These are phyloP conservation scores for Xerocomellus chrysenteron DNA, from an alignment of 768 basidiomycete genomes.

Conservation along the genomic window DNA sequence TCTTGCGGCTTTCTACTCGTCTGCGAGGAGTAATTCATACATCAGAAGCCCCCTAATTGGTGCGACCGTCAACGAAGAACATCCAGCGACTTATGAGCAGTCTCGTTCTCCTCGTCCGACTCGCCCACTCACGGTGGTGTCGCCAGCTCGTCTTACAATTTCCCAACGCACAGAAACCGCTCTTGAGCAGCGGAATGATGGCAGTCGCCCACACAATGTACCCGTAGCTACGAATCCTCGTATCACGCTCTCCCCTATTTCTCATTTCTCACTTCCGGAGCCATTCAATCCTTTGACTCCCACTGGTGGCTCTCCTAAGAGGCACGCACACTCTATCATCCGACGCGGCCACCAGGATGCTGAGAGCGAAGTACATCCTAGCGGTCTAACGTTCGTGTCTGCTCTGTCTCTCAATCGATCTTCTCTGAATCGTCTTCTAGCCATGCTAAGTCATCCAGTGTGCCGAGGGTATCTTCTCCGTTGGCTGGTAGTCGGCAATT, in stretches of 20 bases:
- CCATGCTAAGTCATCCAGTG: not conserved
- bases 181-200: not conserved
- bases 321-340: not conserved
- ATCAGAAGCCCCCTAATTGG: not conserved
- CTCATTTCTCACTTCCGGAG: constrained; percentile 11
- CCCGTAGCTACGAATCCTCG: not conserved
- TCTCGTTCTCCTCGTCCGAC: not conserved
- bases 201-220: not conserved
- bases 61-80: not conserved
- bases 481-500: constrained; percentile 6
- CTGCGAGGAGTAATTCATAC: not conserved
- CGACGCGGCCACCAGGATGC: not conserved
- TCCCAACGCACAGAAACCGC: constrained; percentile 2
- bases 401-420: not conserved
- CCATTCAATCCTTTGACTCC: constrained; percentile 1
- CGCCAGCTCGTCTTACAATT: not conserved
- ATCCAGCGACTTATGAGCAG: not conserved
- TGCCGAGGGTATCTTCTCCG: constrained; percentile 12
- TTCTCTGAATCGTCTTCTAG: constrained; percentile 13
- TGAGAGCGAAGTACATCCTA: not conserved
- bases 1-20: not conserved
- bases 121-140: not conserved
- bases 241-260: constrained; percentile 17
- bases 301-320: not conserved
- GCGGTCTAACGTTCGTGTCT: constrained; percentile 11